These are phyloP conservation scores for Aphanomyces stellatus DNA, from an alignment of 352 stramenopile genomes.

Conservation along the genomic window DNA sequence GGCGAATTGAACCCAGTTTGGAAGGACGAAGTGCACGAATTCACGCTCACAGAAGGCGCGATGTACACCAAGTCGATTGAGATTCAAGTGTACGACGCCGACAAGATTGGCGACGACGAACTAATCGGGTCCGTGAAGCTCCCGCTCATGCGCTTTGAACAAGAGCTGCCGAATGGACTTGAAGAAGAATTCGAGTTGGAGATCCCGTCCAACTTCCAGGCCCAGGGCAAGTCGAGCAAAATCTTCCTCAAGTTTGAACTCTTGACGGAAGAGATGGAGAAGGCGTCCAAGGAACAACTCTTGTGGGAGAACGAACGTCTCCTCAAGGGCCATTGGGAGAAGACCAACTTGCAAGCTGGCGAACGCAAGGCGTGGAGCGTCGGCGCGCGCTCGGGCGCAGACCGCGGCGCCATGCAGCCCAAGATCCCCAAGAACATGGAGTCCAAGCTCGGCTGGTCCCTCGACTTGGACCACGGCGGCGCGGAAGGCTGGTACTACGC, in stretches of 20 bases:
- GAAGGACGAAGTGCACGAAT: conserved; percentile 27
- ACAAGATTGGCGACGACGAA: conserved; percentile 17
- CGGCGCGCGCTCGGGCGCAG: conserved; percentile 10
- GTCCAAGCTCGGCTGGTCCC: conserved; percentile 16
- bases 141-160: conserved; percentile 12
- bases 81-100: conserved; percentile 11
- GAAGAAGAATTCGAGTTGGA: conserved; percentile 7
- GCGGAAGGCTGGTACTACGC: conserved; percentile 18
- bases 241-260: conserved; percentile 18
- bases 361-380: conserved; percentile 20
- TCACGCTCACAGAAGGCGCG: conserved; percentile 13
- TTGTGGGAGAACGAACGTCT: conserved; percentile 19
- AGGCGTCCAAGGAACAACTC: conserved; percentile 19
- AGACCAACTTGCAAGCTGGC: not conserved
- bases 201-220: not conserved
- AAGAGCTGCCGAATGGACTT: not conserved
- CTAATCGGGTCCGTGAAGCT: conserved; percentile 8
- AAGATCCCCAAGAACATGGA: conserved; percentile 20
- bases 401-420: conserved; percentile 12
- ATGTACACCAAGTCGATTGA: conserved; percentile 19
- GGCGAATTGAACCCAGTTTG: conserved; percentile 60
- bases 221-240: conserved; percentile 6
- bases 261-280: conserved; percentile 17
- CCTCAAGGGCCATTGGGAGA: conserved; percentile 5
- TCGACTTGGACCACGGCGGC: conserved; percentile 16